Evolutionary conservation across 1,284 basidiomycete species (phyloP), one percentile per base, ranked within the genome.

Genomic region (Lignosus rhinocerotis): DNA sequence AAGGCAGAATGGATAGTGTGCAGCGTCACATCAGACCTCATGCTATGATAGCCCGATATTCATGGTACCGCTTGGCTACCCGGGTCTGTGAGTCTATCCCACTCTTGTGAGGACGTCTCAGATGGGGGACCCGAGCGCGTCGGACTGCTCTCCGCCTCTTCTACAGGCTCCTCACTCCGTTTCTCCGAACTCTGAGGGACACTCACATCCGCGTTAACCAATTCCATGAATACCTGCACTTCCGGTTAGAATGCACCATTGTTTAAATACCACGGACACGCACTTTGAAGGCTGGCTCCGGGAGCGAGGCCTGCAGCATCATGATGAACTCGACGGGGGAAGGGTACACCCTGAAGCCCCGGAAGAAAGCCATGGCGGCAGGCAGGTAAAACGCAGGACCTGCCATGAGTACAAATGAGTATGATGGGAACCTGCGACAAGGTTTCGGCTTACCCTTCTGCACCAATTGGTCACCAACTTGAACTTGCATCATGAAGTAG

Each of bases 321-420:
- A 88, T 84, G 67, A 96, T 88, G 64, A 98, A 85, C 73, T 98
- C 95, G 45, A 94, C 85, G 10, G 94, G 94, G 49, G 90, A 86
- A 56, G 96, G 96, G 78, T 98, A 99, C 46, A 97, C 95, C 59
- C 93, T 86, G 62, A 98, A 85, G 6, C 94, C 96, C 59, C 92
- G 86, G 83, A 90, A 98, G 84, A 98, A 98, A 54, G 90, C 86
- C 69, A 93, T 78, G 31, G 97, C 95, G 7, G 96, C 90, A 17
- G 87, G 81, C 47, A 96, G 80, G 69, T 90, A 79, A 74, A 87
- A 87, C 41, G 81, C 75, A 47, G 92, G 89, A 43, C 93, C 94
- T 96, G 65, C 14, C 19, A 10, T 45, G 48, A 17, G 9, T 45
- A 14, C 43, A 21, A 17, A 11, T 7, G 36, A 34, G 31, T 48